These are phyloP conservation scores for Clavariopsis aquatica DNA, from an alignment of 495 filamentous ascomycete species.

Conservation along the genomic window DNA sequence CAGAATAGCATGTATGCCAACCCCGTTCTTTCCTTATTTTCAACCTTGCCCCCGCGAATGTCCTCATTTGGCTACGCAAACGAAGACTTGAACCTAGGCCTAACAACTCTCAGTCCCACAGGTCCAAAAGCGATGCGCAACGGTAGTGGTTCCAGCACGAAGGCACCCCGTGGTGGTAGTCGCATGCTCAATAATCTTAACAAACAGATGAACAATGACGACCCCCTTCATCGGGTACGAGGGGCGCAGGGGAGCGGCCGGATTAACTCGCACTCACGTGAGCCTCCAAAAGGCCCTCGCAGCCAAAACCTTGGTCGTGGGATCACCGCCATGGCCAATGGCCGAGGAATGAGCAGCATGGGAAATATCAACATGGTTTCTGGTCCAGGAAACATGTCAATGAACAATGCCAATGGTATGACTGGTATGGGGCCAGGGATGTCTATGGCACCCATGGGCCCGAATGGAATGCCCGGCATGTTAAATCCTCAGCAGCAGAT, in stretches of 20 bases:
- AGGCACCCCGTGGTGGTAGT: slow-evolving; percentile 51
- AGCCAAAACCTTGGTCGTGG: slow-evolving; percentile 41
- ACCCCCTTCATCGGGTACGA: slow-evolving; percentile 78
- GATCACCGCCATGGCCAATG: slow-evolving; percentile 39
- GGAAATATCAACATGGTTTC: slow-evolving; percentile 5
- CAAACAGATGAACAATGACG: slow-evolving; percentile 78
- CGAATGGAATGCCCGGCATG: slow-evolving; percentile 48
- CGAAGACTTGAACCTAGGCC: background rate
- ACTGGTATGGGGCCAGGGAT: slow-evolving; percentile 44
- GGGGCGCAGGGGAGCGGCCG: slow-evolving; percentile 70
- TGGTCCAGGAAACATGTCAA: slow-evolving; percentile 40
- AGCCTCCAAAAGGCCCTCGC: slow-evolving; percentile 72
- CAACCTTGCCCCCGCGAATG: background rate
- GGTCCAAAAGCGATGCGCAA: slow-evolving; percentile 95
- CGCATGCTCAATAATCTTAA: slow-evolving; percentile 86
- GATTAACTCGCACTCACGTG: slow-evolving; percentile 72
- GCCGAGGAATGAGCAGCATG: slow-evolving; percentile 52
- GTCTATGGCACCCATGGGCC: slow-evolving; percentile 42
- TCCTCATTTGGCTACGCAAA: background rate
- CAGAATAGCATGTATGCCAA: slow-evolving; percentile 68
- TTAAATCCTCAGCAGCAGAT: slow-evolving; percentile 68
- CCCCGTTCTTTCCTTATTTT: background rate
- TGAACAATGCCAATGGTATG: slow-evolving; percentile 46
- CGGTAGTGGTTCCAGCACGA: slow-evolving; percentile 48
- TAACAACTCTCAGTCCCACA: slow-evolving; percentile 66